phyloP scores from a whole-genome alignment of 1,139 yeast species.

The Geotrichum klebahnii region DNA sequence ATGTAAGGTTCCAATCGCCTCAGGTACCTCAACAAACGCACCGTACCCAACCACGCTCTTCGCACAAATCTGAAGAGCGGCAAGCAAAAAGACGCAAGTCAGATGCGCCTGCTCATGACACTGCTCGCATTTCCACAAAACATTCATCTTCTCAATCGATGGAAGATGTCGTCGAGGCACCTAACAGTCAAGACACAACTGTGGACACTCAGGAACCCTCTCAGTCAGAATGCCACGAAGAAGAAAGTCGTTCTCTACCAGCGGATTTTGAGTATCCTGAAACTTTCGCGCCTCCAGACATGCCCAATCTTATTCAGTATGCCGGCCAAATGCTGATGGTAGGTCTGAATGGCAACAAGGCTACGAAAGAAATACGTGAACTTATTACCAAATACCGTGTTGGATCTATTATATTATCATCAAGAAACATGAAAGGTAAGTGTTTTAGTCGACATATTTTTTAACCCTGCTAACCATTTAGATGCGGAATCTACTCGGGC shows the following conservation, averaged over 20 bases:
- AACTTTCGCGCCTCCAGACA: conserved; percentile 10
- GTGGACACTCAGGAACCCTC: not conserved
- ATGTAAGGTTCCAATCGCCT: not conserved
- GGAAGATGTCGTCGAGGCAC: not conserved
- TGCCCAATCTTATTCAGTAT: conserved; percentile 29
- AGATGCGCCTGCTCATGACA: not conserved
- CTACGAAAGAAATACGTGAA: conserved; percentile 54
- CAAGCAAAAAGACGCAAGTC: conserved; percentile 2
- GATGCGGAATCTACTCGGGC: conserved; percentile 51
- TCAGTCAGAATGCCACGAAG: not conserved
- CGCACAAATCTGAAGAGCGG: conserved; percentile 4
- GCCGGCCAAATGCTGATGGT: conserved; percentile 59
- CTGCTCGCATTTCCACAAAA: not conserved
- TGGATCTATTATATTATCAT: conserved; percentile 55
- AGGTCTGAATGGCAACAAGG: conserved; percentile 58
- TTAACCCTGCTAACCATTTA: conserved; percentile 16
- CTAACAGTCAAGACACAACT: conserved; percentile 7
- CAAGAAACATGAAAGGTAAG: conserved; percentile 46
- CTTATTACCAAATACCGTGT: conserved; percentile 53
- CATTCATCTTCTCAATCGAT: not conserved
- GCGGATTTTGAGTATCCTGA: conserved; percentile 12
- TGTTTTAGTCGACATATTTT: not conserved
- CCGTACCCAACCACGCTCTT: not conserved
- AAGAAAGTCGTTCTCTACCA: not conserved
- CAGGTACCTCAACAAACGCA: not conserved